phyloP scores from a whole-genome alignment of 2,329 filamentous ascomycete genomes.

The Passalora sequoiae region DNA sequence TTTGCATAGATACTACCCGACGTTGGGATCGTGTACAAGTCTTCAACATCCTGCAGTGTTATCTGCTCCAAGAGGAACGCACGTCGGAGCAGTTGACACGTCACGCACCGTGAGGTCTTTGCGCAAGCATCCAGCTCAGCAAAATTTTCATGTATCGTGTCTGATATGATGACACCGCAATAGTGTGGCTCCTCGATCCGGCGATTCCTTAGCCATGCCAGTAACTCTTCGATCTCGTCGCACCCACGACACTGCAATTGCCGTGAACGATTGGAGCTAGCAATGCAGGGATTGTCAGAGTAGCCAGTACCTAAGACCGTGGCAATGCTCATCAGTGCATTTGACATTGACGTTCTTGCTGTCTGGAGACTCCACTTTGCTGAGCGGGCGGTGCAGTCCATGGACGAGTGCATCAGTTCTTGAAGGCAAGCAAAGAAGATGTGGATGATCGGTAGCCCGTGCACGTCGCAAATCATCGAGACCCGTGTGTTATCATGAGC shows the following conservation, averaged over 20 bases:
- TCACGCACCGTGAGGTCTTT: not conserved
- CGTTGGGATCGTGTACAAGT: not conserved
- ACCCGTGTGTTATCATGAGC: too few relatives aligned
- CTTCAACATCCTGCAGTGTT: not conserved
- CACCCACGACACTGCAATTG: not conserved
- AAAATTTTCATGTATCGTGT: conserved; percentile 1
- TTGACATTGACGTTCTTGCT: too few relatives aligned
- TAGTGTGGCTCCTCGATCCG: not conserved
- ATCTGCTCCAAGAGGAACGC: conserved; percentile 2
- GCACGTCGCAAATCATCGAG: too few relatives aligned
- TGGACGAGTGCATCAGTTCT: too few relatives aligned
- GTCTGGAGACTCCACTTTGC: too few relatives aligned
- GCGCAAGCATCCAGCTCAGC: not conserved
- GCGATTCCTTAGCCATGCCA: not conserved
- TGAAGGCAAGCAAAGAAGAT: too few relatives aligned
- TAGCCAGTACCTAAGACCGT: not conserved
- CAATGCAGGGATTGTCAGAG: not conserved
- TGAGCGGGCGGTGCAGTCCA: too few relatives aligned
- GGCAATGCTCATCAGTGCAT: not conserved
- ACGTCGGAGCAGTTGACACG: conserved; percentile 5
- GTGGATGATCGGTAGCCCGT: too few relatives aligned
- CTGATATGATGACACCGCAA: not conserved
- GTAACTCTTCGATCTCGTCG: not conserved
- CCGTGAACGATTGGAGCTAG: not conserved
- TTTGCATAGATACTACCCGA: not conserved